Evolutionary conservation across 2,329 filamentous ascomycete genomes (phyloP).

Genomic region (Fusarium sarcochroum): DNA sequence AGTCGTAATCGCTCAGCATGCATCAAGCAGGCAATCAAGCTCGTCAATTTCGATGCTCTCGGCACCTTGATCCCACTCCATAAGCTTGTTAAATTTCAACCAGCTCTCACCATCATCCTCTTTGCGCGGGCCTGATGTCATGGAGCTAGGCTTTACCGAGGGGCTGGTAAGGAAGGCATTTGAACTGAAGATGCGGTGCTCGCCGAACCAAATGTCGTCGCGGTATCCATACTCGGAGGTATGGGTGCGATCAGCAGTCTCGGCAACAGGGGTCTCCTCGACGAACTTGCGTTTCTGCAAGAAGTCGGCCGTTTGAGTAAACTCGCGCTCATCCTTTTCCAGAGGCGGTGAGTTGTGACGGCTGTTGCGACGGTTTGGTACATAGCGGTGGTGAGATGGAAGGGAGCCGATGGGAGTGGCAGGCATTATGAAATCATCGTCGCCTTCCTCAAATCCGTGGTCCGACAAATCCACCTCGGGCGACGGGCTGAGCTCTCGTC

Average conservation of each 20-base stretch:
- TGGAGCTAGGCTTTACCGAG: conserved; percentile 60
- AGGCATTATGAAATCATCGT: conserved; percentile 72
- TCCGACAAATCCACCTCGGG: conserved; percentile 94
- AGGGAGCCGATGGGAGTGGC: conserved; percentile 75
- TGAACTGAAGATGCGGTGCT: conserved; percentile 55
- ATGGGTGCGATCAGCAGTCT: conserved; percentile 50
- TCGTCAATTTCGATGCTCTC: conserved; percentile 95
- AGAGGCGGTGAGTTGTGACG: conserved; percentile 88
- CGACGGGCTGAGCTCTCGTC: conserved; percentile 84
- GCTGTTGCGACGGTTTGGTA: conserved; percentile 56
- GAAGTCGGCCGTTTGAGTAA: conserved; percentile 93
- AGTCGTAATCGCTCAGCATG: conserved; percentile 65
- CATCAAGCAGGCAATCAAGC: conserved; percentile 87
- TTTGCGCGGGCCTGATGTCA: conserved; percentile 51
- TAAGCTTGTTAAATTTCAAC: conserved; percentile 58
- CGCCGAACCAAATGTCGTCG: conserved; percentile 69
- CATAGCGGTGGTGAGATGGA: conserved; percentile 61
- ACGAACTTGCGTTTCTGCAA: conserved; percentile 77
- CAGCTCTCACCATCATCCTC: conserved; percentile 58
- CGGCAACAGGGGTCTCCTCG: conserved; percentile 55
- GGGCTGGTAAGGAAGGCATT: conserved; percentile 68
- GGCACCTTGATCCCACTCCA: conserved; percentile 78
- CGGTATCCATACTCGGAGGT: conserved; percentile 55
- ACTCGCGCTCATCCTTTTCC: conserved; percentile 95
- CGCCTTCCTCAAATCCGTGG: conserved; percentile 84